Base-by-base conservation (phyloP, 2,329 filamentous ascomycete genomes). In the Nothophoma quercina region DNA sequence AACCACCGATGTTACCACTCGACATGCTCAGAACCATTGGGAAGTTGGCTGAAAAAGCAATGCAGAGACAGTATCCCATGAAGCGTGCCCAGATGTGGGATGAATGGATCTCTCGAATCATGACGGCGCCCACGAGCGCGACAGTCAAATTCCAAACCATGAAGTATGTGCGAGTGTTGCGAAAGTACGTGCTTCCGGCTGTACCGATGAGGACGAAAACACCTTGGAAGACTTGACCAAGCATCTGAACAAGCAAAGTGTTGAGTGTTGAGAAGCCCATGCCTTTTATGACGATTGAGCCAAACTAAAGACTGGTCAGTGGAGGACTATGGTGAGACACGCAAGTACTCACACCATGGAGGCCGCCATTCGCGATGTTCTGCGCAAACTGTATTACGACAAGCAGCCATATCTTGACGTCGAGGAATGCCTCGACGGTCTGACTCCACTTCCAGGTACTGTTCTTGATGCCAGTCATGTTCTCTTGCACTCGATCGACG, bases 391-490 rank as follows among this genome's bases (percentile, higher is more conserved):
- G 55, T 19, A 57, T 44, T 12, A 66, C 52, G n/a, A 62, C 65
- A 21, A 76, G 44, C 33, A 67, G 58, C 49, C 74, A 61, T 9
- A 73, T 61, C 65, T 69, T 74, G 0, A 78, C 75, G 44, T 79
- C 75, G 2, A 73, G 68, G 49, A 82, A 77, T 13, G 71, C 71
- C 58, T 81, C 79, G 12, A 71, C 21, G 19, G 77, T 67, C 45
- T 81, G 79, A 2, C 60, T 47, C 19, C 56, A 56, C 52, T 81
- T 81, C 68, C 79, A 76, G 15, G 72, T 65, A 33, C 77, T 78
- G 63, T 78, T 79, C 55, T 79, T 78, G 30, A 80, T 79, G 16
- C 78, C 79, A 7, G 76, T 81, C 52, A 78, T 72, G 51, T 81
- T 80, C 15, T 70, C 67, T 9, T 73, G 67, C 1, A 80, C 65